These are phyloP conservation scores for Sporothrix dimorphospora DNA, from an alignment of 2,329 filamentous ascomycete species.

Conservation along the genomic window DNA sequence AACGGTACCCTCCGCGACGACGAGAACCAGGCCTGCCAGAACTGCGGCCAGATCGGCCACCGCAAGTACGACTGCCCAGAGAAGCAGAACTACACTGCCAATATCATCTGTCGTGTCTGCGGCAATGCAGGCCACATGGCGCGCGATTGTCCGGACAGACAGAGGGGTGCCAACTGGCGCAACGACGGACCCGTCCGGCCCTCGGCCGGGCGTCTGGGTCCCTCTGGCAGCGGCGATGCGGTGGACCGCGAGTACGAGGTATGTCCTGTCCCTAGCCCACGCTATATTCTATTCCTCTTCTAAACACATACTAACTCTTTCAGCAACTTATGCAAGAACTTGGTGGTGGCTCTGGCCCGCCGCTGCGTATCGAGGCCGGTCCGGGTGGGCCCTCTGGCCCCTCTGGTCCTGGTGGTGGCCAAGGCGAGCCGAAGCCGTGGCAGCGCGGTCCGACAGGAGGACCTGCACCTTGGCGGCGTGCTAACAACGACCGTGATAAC, in stretches of 20 bases:
- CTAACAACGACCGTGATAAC: constrained; percentile 53
- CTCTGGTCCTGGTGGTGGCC: constrained; percentile 66
- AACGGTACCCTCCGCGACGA: constrained; percentile 99
- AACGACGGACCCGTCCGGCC: constrained; percentile 66
- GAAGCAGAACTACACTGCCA: constrained; percentile 97
- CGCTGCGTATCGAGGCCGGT: constrained; percentile 84
- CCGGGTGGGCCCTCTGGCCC: constrained; percentile 55
- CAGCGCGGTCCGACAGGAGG: constrained; percentile 83
- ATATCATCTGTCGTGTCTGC: constrained; percentile 97
- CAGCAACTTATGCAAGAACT: constrained; percentile 96
- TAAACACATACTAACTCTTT: constrained; percentile 40
- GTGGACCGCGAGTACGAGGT: constrained; percentile 96
- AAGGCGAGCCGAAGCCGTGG: constrained; percentile 75
- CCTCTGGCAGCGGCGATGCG: constrained; percentile 67
- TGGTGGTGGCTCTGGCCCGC: constrained; percentile 72
- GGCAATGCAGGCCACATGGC: constrained; percentile 99
- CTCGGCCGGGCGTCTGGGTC: constrained; percentile 68
- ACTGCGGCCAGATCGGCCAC: constrained; percentile 98
- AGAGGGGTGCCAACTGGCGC: constrained; percentile 89
- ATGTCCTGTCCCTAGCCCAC: constrained; percentile 44
- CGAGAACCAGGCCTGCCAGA: constrained; percentile 98
- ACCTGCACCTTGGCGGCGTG: constrained; percentile 77
- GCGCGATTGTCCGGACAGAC: constrained; percentile 92
- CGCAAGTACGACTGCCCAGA: constrained; percentile 98
- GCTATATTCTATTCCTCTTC: neutral